These are phyloP conservation scores for Penstemon davidsonii DNA, from an alignment of 257 asterid species.

Conservation along the genomic window DNA sequence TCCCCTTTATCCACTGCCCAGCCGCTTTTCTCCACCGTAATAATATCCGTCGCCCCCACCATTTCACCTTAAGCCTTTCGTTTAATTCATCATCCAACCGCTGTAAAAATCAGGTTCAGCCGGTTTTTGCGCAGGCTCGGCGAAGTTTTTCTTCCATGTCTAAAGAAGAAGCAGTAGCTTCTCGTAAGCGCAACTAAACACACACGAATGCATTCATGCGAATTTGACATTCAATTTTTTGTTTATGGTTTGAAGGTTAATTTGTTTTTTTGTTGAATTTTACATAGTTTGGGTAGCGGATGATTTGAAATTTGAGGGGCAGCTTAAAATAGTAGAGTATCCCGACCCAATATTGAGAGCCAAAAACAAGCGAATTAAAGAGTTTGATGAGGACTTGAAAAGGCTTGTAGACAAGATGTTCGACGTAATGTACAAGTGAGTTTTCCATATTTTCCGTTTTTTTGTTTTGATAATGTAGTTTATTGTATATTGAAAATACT, in stretches of 20 bases:
- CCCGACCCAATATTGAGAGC: slow-evolving; percentile 83
- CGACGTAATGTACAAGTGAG: slow-evolving; percentile 88
- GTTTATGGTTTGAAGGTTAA: neutral
- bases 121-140: slow-evolving; percentile 47
- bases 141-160: slow-evolving; percentile 51
- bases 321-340: slow-evolving; percentile 67
- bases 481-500: slow-evolving; percentile 35
- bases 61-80: slow-evolving; percentile 23
- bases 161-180: slow-evolving; percentile 48
- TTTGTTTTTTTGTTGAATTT: neutral
- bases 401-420: slow-evolving; percentile 85
- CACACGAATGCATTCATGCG: neutral
- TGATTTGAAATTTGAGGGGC: slow-evolving; percentile 67
- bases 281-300: slow-evolving; percentile 46
- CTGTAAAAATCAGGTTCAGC: slow-evolving; percentile 44
- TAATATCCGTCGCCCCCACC: slow-evolving; percentile 22
- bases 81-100: slow-evolving; percentile 23
- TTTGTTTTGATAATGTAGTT: neutral
- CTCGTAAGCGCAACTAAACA: slow-evolving; percentile 44
- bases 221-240: neutral
- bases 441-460: neutral
- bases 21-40: slow-evolving; percentile 4
- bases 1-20: slow-evolving; percentile 36
- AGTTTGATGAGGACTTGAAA: slow-evolving; percentile 75
- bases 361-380: slow-evolving; percentile 62